These are phyloP conservation scores for Trichoderma afroharzianum DNA, from an alignment of 2,329 filamentous ascomycete species.

Conservation along the genomic window DNA sequence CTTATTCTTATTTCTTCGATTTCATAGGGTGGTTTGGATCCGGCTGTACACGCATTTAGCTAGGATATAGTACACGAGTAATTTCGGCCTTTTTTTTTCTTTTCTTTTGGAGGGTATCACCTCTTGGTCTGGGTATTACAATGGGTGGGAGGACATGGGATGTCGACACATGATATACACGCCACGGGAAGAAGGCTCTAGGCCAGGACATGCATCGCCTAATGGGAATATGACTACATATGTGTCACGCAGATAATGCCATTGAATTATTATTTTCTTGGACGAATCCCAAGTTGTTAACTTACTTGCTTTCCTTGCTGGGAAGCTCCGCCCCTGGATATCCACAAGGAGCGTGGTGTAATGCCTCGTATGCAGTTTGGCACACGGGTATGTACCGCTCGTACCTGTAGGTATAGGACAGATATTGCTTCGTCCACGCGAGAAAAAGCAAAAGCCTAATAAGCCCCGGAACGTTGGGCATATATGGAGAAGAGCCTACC, in stretches of 20 bases:
- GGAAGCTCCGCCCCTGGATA: neutral
- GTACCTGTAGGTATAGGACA: neutral
- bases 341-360: neutral
- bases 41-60: constrained; percentile 5
- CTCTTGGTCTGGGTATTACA: neutral
- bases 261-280: neutral
- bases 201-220: neutral
- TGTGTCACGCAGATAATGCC: neutral
- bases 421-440: neutral
- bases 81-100: neutral
- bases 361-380: neutral
- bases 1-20: neutral
- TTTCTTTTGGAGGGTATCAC: neutral
- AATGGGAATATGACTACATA: constrained; percentile 11
- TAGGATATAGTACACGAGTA: neutral
- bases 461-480: neutral
- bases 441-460: neutral
- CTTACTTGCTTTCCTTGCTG: neutral
- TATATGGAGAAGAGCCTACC: neutral
- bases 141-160: neutral
- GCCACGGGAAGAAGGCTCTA: neutral
- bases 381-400: neutral
- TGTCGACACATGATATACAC: constrained; percentile 1
- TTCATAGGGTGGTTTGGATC: neutral
- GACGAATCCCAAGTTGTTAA: neutral